phyloP scores from a whole-genome alignment of 2,329 filamentous ascomycete species.

The Epichloe gansuensis region DNA sequence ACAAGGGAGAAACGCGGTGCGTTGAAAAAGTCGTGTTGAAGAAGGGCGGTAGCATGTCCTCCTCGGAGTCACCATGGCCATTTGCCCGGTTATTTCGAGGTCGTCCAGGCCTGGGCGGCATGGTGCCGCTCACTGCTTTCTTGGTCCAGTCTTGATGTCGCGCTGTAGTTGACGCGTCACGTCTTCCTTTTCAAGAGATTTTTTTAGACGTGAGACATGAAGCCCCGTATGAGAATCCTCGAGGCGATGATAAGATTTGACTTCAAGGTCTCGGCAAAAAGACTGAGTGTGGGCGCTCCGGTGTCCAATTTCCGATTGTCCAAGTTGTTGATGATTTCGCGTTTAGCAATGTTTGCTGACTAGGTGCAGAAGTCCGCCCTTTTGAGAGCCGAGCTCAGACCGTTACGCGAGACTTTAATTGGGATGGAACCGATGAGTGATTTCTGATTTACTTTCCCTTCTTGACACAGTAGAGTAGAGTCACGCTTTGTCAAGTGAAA shows the following conservation, averaged over 20 bases:
- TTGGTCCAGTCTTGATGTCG: background rate
- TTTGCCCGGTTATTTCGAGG: constrained; percentile 2
- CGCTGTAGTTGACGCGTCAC: constrained; percentile 1
- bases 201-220: background rate
- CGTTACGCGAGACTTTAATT: background rate
- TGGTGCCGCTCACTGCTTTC: background rate
- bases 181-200: background rate
- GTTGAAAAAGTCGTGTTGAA: constrained; percentile 48
- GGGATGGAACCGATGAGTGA: background rate
- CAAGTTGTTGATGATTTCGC: background rate
- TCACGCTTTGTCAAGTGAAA: too few relatives aligned
- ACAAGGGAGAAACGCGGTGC: constrained; percentile 42
- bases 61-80: constrained; percentile 13
- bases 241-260: background rate
- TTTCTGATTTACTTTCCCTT: background rate
- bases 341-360: background rate
- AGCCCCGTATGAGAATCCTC: background rate
- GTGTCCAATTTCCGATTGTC: too few relatives aligned
- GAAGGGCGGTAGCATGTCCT: constrained; percentile 28
- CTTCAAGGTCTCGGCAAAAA: too few relatives aligned
- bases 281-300: too few relatives aligned
- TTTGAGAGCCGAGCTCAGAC: background rate
- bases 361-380: too few relatives aligned
- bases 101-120: constrained; percentile 4
- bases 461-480: background rate